Percentiles rank a stretch among this genome's conserved stretches.
Conservation (phyloP, 257 asterid species). For the Solanum arcanum region DNA sequence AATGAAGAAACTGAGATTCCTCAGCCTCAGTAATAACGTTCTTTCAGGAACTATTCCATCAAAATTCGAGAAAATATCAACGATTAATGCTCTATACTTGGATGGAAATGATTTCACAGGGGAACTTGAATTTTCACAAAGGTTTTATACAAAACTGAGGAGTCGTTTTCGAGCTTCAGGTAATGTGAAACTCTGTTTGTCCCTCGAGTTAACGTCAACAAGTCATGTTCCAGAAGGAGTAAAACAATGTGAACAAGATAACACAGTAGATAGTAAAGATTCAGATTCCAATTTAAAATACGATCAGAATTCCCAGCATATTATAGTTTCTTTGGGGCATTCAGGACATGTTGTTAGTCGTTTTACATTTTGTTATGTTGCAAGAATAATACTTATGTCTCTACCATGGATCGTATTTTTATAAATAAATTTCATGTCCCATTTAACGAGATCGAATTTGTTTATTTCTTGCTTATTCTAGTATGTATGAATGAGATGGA, state of each 20-base stretch:
- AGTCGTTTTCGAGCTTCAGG: constrained; percentile 19
- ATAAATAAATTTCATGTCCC: neutral
- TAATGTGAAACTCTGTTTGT: constrained; percentile 14
- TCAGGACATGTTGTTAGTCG: neutral
- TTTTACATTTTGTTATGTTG: neutral
- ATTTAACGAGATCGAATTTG: neutral
- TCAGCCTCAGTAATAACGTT: constrained; percentile 13
- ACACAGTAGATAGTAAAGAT: neutral
- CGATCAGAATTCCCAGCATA: neutral
- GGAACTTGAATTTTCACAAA: constrained; percentile 14
- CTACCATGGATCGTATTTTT: neutral
- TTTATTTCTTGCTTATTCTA: neutral
- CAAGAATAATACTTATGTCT: neutral
- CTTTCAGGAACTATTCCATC: constrained; percentile 12
- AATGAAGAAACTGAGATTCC: constrained; percentile 21
- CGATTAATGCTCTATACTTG: constrained; percentile 11
- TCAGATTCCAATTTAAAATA: neutral
- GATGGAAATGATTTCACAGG: constrained; percentile 23
- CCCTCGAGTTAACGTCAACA: neutral
- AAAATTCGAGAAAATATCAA: constrained; percentile 6
- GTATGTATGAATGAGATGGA: neutral
- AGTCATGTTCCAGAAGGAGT: constrained; percentile 11
- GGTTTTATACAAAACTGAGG: constrained; percentile 19
- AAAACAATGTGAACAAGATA: constrained; percentile 8
- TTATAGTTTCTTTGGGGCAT: neutral